Evolutionary conservation across 139 green algal genomes (phyloP), one percentile per base, ranked within the genome.

Genomic region (Volvox reticuliferus): DNA sequence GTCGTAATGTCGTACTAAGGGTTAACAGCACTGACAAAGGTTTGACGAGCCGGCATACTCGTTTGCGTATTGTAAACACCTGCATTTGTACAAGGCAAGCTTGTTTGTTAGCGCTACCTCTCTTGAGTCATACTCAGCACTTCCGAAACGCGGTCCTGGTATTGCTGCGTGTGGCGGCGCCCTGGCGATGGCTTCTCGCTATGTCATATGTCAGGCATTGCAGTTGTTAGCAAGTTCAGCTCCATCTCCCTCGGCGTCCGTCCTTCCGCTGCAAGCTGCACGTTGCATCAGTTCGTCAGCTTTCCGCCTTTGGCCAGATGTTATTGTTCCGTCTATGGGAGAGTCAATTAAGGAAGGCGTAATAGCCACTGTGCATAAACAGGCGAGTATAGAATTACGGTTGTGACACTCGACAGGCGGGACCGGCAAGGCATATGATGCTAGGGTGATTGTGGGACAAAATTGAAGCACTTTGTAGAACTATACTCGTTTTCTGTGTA

Each of bases 341-440:
- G 98, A 99, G 80, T 98, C 96, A 1, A 98, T 99, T 71, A 98
- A 95, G 16, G 97, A 99, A 82, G 98, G 98, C 24, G 97, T 94
- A 5, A 94, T 99, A 3, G 96, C 96, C 0, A 82, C 92, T 24
- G 93, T 99, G 69, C 91, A 96, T 20, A 98, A 97, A 77, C 78
- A 97, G 69, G 86, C 73, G 19, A 44, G 68, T 24, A 36, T 30
- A 32, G 65, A 44, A 55, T 35, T 20, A 50, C 30, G 73, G 73
- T 80, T 80, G 73, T 50, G 18, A 19, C 62, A 24, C 62, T 17
- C 17, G 17, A 69, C 62, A 17, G 19, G 17, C 17, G 65, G 65
- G 65, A 73, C 5, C 6, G 65, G 65, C 9, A 73, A 73, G 65
- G 65, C 21, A 30, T 73, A 73, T 26, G 44, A 55, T 55, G 44